Evolutionary conservation across 306 rosid genomes (phyloP), one percentile per base, ranked within the genome.

Genomic region (Geum urbanum): DNA sequence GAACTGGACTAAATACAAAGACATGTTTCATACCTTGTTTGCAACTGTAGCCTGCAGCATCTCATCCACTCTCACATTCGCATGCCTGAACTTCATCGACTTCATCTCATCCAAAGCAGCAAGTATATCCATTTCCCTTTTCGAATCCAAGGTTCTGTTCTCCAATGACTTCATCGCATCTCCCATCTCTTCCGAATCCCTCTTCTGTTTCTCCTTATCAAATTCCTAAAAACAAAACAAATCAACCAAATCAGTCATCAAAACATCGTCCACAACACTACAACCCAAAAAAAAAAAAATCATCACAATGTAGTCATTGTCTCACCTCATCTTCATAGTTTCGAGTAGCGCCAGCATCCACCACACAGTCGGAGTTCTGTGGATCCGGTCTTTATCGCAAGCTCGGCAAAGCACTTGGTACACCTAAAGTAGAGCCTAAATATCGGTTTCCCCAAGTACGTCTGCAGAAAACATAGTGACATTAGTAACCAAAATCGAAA

Each of bases 41-140:
- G 51, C 91, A 50, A 86, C 63, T 0, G 96, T 80, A 50, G 96
- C 91, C 78, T 77, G 86, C 45, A 92, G 87, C 98, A 92, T 92
- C 32, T 87, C 88, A 73, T 92, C 98, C 48, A 88, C 89, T 51
- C 87, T 69, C 44, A 92, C 91, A 73, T 88, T 88, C n/a, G 96
- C 96, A 57, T 88, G 98, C 82, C 96, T 85, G 8, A 92, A 88
- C 98, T 88, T 92, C 96, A 89, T 89, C 60, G 98, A 92, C 80
- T 85, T 92, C 98, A 92, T 92, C 79, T 92, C 98, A 83, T 92
- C 98, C 81, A 92, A 74, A 45, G 98, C 96, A 68, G 98, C 96
- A 72, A 88, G 80, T 72, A 88, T 86, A 67, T 82, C 89, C 87
- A 85, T 82, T 72, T 85, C 84, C 7, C 83, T 80, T 70, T 90